Percentiles rank a stretch among this genome's conserved stretches.
These are phyloP conservation scores for Ophiostoma tasmaniense DNA, from an alignment of 2,329 filamentous ascomycete species.

Conservation along the genomic window DNA sequence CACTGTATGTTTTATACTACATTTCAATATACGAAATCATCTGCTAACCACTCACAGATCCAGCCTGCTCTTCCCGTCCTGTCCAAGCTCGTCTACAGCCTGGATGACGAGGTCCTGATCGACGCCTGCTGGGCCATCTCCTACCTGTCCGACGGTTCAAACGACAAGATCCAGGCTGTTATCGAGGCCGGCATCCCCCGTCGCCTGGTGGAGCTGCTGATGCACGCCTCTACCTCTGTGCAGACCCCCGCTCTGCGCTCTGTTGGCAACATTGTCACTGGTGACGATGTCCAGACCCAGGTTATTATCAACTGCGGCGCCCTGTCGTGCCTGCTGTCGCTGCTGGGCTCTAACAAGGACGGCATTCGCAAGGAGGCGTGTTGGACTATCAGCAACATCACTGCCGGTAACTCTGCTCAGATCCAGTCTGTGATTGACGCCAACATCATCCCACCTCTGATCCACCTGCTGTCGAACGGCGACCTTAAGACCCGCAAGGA, in stretches of 20 bases:
- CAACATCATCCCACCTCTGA: conserved; percentile 91
- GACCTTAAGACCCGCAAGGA: conserved; percentile 99
- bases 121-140: conserved; percentile 99
- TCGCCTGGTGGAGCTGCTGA: conserved; percentile 89
- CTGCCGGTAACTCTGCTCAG: conserved; percentile 93
- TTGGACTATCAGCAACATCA: conserved; percentile 99
- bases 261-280: conserved; percentile 97
- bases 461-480: conserved; percentile 90
- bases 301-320: conserved; percentile 98
- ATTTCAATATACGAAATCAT: not conserved
- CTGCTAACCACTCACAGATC: conserved; percentile 51
- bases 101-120: conserved; percentile 96
- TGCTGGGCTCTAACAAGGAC: conserved; percentile 95
- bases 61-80: conserved; percentile 88
- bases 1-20: conserved; percentile 55
- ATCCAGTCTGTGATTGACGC: conserved; percentile 96
- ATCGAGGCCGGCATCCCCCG: conserved; percentile 97
- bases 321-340: conserved; percentile 81
- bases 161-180: conserved; percentile 98
- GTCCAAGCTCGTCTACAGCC: conserved; percentile 93
- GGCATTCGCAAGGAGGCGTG: conserved; percentile 98
- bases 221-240: conserved; percentile 96
- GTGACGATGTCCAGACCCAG: conserved; percentile 96
- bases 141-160: conserved; percentile 93
- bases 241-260: conserved; percentile 95